phyloP scores from a whole-genome alignment of 306 rosid species.

The Erythrophleum fordii region DNA sequence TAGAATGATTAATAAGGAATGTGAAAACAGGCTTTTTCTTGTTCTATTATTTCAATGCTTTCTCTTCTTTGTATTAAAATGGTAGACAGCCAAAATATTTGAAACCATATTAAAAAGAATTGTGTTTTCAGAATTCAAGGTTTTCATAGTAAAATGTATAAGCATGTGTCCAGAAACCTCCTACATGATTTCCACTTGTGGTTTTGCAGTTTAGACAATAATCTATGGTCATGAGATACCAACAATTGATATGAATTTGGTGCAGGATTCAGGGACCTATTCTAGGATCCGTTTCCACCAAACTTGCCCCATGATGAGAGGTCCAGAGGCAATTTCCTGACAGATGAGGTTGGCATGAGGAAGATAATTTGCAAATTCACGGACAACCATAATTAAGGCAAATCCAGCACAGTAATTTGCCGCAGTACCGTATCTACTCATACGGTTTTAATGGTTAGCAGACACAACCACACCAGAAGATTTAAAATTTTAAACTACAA shows the following conservation, averaged over 20 bases:
- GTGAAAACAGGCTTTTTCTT: slow-evolving; percentile 5
- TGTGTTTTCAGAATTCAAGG: neutral
- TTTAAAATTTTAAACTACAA: slow-evolving; percentile 2
- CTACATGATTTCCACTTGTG: neutral
- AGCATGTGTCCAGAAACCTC: neutral
- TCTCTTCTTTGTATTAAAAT: neutral
- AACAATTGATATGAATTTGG: slow-evolving; percentile 3
- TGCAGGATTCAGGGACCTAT: neutral
- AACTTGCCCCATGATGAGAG: slow-evolving; percentile 24
- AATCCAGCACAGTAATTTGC: neutral
- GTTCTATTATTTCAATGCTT: neutral
- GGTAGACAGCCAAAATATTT: neutral
- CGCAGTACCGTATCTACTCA: slow-evolving; percentile 5
- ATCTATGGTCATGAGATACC: neutral
- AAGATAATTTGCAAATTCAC: neutral
- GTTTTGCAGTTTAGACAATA: slow-evolving; percentile 1
- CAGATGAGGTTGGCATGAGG: slow-evolving; percentile 21
- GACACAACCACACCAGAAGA: neutral
- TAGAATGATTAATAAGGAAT: neutral
- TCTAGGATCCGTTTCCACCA: slow-evolving; percentile 28
- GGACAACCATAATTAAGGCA: neutral
- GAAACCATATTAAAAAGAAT: neutral
- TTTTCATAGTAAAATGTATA: neutral
- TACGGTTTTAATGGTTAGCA: slow-evolving; percentile 5
- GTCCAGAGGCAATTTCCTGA: slow-evolving; percentile 1